These are phyloP conservation scores for Pleurotus platypus DNA, from an alignment of 768 basidiomycete genomes.

Conservation along the genomic window DNA sequence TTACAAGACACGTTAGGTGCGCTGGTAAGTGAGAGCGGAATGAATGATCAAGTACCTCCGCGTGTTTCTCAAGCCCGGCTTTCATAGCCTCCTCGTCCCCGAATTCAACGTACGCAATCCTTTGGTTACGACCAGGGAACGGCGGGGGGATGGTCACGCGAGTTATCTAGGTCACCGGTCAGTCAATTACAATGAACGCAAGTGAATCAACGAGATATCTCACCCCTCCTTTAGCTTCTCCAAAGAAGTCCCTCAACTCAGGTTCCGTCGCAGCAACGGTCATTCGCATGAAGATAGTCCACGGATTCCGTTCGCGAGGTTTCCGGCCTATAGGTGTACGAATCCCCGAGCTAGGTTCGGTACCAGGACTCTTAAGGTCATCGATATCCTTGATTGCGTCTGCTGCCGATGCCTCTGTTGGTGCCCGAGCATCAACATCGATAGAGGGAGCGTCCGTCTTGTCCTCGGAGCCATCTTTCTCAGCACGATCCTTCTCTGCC, in stretches of 20 bases:
- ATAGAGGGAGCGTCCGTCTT: constrained; percentile 9
- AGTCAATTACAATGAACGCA: neutral
- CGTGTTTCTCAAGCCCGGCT: constrained; percentile 70
- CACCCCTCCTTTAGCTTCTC: constrained; percentile 65
- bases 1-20: constrained; percentile 3
- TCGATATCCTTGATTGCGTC: constrained; percentile 20
- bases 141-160: constrained; percentile 56
- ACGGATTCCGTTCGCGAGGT: constrained; percentile 61
- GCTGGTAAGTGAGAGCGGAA: constrained; percentile 1
- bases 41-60: constrained; percentile 45
- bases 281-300: constrained; percentile 83
- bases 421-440: constrained; percentile 25
- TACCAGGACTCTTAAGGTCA: constrained; percentile 51
- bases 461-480: constrained; percentile 30
- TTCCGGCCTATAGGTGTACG: constrained; percentile 71
- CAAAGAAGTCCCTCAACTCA: constrained; percentile 76
- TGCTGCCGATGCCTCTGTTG: constrained; percentile 20
- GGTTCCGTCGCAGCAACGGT: constrained; percentile 46
- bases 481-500: constrained; percentile 29
- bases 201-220: constrained; percentile 20
- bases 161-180: constrained; percentile 48
- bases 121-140: constrained; percentile 45
- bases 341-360: constrained; percentile 55
- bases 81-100: constrained; percentile 85
- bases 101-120: constrained; percentile 86